Conservation (phyloP, 1,284 basidiomycete species). For the Irpex rosettiformis region DNA sequence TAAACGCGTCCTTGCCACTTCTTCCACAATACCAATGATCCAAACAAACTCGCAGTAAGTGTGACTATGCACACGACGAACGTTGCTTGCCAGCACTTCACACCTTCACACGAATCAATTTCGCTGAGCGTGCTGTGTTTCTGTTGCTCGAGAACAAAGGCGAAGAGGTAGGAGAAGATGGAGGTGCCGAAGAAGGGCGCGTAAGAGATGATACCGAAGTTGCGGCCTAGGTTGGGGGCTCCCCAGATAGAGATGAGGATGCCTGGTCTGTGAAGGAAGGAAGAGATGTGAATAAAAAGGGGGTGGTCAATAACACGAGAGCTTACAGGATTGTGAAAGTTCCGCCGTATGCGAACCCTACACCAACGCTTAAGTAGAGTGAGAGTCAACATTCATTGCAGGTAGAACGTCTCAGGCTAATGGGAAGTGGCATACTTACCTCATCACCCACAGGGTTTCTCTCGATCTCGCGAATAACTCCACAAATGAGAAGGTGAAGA, state of each 20-base stretch:
- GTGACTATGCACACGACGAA: constrained; percentile 49
- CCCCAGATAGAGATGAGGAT: constrained; percentile 72
- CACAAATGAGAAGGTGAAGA: constrained; percentile 53
- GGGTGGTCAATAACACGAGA: background rate
- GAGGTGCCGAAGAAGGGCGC: constrained; percentile 73
- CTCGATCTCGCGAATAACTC: constrained; percentile 35
- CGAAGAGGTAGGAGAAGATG: constrained; percentile 72
- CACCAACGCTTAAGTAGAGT: constrained; percentile 43
- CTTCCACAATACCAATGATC: constrained; percentile 52
- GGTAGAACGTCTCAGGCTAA: background rate
- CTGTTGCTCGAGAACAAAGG: constrained; percentile 53
- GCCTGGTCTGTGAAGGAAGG: constrained; percentile 48
- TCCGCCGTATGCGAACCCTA: constrained; percentile 63
- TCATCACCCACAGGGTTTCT: constrained; percentile 55
- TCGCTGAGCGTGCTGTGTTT: constrained; percentile 23
- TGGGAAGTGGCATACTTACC: constrained; percentile 35
- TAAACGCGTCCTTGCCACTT: constrained; percentile 57
- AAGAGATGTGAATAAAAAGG: background rate
- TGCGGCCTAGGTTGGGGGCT: constrained; percentile 60
- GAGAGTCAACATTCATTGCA: constrained; percentile 4
- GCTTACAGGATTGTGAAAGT: constrained; percentile 69
- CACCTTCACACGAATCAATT: constrained; percentile 43
- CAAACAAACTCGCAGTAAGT: constrained; percentile 40
- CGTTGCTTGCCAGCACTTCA: constrained; percentile 60
- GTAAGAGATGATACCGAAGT: constrained; percentile 71